Base-by-base conservation (phyloP, 306 rosid species). In the Echinosophora koreensis region DNA sequence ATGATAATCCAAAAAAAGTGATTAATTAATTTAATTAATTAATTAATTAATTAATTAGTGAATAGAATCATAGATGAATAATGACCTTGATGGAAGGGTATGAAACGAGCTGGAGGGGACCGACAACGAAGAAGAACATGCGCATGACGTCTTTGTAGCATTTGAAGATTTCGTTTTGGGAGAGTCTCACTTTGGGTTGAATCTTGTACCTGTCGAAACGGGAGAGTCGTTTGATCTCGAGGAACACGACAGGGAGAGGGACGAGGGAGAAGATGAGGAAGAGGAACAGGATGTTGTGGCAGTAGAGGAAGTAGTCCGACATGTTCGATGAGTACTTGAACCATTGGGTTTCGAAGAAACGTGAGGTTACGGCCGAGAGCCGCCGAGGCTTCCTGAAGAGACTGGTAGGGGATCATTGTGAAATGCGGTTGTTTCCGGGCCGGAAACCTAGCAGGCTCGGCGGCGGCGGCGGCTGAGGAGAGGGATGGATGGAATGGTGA, bases 61-160 rank as follows among this genome's bases (percentile, higher is more conserved):
- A 22, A 22, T 22, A 1, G 22, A 22, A 22, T 22, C 22, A 22
- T 22, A 22, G 22, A 22, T 4, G 4, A 78, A 18, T 22, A 46
- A 46, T 5, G 2, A 95, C 99, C 97, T 86, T 14, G 62, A 92
- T 7, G 50, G 92, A 68, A 67, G 99, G 99, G n/a, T 80, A 95
- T 0, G 99, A 95, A 37, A 90, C 61, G 73, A 95, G 97, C 57
- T 95, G 97, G 38, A 95, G 91, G 37, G 99, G 99, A 0, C 99
- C 97, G 8, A 95, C 91, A 4, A 92, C 64, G 69, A 90, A 61
- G 76, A 92, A 88, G 85, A 95, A 95, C 90, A 86, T 86, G 47
- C 78, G 74, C 97, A 95, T 87, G 13, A 92, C 97, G 37, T 89
- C 91, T 74, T 70, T 88, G 85, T 95, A 95, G 83, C 99, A 95